phyloP scores from a whole-genome alignment of 75 land plant species.

The Sequoia sempervirens region DNA sequence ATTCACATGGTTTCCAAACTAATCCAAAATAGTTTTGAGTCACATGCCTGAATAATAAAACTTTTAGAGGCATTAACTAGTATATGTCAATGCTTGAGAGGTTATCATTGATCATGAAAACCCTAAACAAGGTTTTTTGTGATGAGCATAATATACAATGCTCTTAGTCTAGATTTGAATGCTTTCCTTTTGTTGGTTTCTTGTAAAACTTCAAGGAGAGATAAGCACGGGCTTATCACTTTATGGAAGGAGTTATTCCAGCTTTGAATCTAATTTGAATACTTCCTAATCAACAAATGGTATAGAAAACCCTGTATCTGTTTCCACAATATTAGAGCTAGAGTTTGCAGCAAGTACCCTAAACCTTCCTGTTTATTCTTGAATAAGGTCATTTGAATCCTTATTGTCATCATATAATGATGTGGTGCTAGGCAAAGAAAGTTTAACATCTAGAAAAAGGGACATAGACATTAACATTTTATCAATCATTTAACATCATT shows the following conservation, averaged over 20 bases:
- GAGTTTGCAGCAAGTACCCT: not conserved
- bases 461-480: not conserved
- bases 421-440: not conserved
- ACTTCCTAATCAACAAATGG: not conserved
- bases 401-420: constrained; percentile 1
- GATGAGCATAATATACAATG: too few species aligned
- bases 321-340: not conserved
- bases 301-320: not conserved
- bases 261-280: not conserved
- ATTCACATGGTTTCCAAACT: too few species aligned
- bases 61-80: too few species aligned
- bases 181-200: too few species aligned
- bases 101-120: too few species aligned
- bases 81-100: too few species aligned
- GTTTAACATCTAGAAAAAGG: not conserved
- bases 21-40: too few species aligned
- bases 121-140: too few species aligned
- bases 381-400: constrained; percentile 1
- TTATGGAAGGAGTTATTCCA: constrained; percentile 1
- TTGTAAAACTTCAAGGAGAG: not conserved
- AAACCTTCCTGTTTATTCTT: not conserved
- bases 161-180: too few species aligned
- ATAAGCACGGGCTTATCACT: not conserved
- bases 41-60: too few species aligned
- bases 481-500: not conserved